Conservation (phyloP, 2,329 filamentous ascomycete species). For the Claviceps quebecensis region DNA sequence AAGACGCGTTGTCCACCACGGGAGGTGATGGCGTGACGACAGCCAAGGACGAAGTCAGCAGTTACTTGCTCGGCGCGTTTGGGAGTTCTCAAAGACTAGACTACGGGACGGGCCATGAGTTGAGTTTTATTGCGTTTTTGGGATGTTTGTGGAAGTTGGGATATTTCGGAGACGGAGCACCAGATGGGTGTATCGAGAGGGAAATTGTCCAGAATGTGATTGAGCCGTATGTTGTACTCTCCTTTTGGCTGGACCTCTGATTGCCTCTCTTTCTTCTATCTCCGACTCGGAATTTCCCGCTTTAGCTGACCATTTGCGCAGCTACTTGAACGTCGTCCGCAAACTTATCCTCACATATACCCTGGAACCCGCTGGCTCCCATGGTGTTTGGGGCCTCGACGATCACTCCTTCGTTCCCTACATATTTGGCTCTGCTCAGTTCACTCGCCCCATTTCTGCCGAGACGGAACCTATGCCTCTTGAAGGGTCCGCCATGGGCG, state of each 20-base stretch:
- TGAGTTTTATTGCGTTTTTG: conserved; percentile 88
- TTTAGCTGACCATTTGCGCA: conserved; percentile 17
- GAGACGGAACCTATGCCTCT: conserved; percentile 49
- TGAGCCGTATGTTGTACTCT: conserved; percentile 45
- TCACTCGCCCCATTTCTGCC: conserved; percentile 57
- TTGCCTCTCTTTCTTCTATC: not conserved
- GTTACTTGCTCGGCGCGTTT: conserved; percentile 75
- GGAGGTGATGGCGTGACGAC: conserved; percentile 23
- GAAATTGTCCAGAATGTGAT: conserved; percentile 70
- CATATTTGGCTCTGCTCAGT: conserved; percentile 86
- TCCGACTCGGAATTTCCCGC: not conserved
- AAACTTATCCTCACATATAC: conserved; percentile 80
- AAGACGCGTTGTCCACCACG: conserved; percentile 14
- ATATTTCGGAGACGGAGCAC: conserved; percentile 48
- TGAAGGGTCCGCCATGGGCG: conserved; percentile 61
- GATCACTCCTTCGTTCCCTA: conserved; percentile 92
- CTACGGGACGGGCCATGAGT: conserved; percentile 90
- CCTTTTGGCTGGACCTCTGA: not conserved
- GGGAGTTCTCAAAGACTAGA: conserved; percentile 82
- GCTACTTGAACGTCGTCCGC: conserved; percentile 69
- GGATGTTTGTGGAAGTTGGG: conserved; percentile 84
- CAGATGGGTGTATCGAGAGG: conserved; percentile 50
- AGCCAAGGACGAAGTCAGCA: conserved; percentile 52
- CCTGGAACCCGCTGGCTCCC: conserved; percentile 86
- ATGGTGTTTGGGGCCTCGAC: conserved; percentile 97